These are phyloP conservation scores for Helotiales sp. DNA, from an alignment of 2,329 filamentous ascomycete genomes.

Conservation along the genomic window DNA sequence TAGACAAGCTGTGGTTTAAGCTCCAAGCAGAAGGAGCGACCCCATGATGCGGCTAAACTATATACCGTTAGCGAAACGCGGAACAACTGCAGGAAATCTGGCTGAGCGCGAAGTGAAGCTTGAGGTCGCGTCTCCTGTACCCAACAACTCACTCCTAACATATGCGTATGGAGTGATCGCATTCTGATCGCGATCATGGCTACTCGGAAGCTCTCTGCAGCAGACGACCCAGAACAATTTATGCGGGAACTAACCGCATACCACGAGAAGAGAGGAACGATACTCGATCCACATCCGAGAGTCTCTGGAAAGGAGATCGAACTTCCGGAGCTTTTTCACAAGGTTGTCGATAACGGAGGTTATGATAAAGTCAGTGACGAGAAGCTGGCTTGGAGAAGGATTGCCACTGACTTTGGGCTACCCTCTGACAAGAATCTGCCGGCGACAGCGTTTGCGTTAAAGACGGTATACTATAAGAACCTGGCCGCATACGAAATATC, in stretches of 20 bases:
- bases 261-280: slow-evolving; percentile 76
- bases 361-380: slow-evolving; percentile 84
- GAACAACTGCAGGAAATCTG: no score
- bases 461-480: slow-evolving; percentile 88
- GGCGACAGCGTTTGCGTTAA: slow-evolving; percentile 82
- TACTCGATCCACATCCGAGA: slow-evolving; percentile 78
- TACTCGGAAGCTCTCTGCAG: slow-evolving; percentile 24
- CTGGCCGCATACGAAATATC: slow-evolving; percentile 85
- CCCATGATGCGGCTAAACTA: no score
- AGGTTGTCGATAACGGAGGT: slow-evolving; percentile 74
- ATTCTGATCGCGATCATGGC: slow-evolving; percentile 24
- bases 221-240: slow-evolving; percentile 72
- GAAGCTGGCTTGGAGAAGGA: slow-evolving; percentile 81
- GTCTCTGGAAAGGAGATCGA: slow-evolving; percentile 77
- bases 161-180: slow-evolving; percentile 21
- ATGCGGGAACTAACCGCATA: slow-evolving; percentile 71
- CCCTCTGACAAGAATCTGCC: slow-evolving; percentile 73
- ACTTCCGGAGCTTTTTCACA: slow-evolving; percentile 74
- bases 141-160: neutral
- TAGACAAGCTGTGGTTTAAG: no score
- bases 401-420: slow-evolving; percentile 68
- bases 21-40: no score
- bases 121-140: neutral
- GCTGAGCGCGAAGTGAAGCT: neutral
- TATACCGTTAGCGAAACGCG: no score